Conservation (phyloP, 2,329 filamentous ascomycete species). For the Monilinia fructicola region DNA sequence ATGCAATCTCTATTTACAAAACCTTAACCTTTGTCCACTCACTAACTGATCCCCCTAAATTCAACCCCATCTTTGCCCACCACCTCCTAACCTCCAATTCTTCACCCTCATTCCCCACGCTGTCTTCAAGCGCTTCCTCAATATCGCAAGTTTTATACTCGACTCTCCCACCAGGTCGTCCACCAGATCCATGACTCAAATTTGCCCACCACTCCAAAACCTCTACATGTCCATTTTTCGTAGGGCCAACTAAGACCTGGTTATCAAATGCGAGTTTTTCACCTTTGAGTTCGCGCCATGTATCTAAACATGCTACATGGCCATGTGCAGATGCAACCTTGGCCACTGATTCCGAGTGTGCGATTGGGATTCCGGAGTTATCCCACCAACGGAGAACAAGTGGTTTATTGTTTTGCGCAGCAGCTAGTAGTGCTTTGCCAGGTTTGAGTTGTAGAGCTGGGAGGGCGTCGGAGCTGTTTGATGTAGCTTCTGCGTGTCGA, state of each 20-base stretch:
- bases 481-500: slow-evolving; percentile 31
- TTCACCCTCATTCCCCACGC: slow-evolving; percentile 58
- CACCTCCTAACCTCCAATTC: slow-evolving; percentile 74
- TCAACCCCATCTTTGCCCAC: slow-evolving; percentile 78
- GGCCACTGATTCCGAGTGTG: slow-evolving; percentile 77
- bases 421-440: slow-evolving; percentile 79
- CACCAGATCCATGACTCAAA: slow-evolving; percentile 54
- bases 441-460: slow-evolving; percentile 64
- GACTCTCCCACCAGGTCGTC: slow-evolving; percentile 62
- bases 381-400: slow-evolving; percentile 87
- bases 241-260: slow-evolving; percentile 81
- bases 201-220: slow-evolving; percentile 91
- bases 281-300: slow-evolving; percentile 75
- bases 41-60: slow-evolving; percentile 66
- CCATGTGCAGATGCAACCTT: slow-evolving; percentile 84
- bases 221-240: slow-evolving; percentile 78
- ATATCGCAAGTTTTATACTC: slow-evolving; percentile 96
- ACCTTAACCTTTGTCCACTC: slow-evolving; percentile 70
- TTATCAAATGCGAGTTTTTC: slow-evolving; percentile 77
- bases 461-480: slow-evolving; percentile 29
- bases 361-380: slow-evolving; percentile 73
- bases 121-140: slow-evolving; percentile 90
- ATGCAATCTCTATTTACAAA: slow-evolving; percentile 28
- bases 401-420: slow-evolving; percentile 77
- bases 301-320: slow-evolving; percentile 77